These are phyloP conservation scores for Poteriospumella lacustris DNA, from an alignment of 108 stramenopile genomes.

Conservation along the genomic window DNA sequence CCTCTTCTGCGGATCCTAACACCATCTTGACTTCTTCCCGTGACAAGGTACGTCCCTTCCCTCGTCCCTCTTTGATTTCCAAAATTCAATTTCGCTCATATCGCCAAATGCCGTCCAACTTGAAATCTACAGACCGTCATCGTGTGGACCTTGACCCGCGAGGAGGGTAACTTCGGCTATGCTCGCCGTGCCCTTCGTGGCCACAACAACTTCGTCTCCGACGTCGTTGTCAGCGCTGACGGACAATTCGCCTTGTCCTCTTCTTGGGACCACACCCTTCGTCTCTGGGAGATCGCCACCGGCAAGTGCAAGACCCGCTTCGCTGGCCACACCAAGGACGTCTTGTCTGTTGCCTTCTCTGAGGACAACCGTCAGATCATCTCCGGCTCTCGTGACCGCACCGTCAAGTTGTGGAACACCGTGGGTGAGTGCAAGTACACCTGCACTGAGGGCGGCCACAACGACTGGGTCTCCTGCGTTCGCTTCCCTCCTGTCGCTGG, in stretches of 20 bases:
- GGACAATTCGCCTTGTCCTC: conserved; percentile 94
- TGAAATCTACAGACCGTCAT: conserved; percentile 66
- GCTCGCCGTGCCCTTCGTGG: conserved; percentile 91
- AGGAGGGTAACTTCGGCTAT: conserved; percentile 75
- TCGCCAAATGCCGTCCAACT: neutral
- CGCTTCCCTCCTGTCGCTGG: conserved; percentile 88
- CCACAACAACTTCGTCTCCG: conserved; percentile 97
- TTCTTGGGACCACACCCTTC: conserved; percentile 95
- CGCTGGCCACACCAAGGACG: conserved; percentile 98
- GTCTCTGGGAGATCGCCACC: conserved; percentile 93
- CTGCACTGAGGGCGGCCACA: conserved; percentile 85
- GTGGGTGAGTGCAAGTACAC: conserved; percentile 95
- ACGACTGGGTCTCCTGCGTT: conserved; percentile 99
- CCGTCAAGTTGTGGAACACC: conserved; percentile 99
- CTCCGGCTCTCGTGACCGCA: conserved; percentile 90
- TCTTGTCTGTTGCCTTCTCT: conserved; percentile 93
- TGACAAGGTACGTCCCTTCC: conserved; percentile 62
- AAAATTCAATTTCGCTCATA: neutral
- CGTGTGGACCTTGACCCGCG: conserved; percentile 86
- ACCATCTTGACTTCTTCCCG: conserved; percentile 90
- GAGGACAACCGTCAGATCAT: conserved; percentile 98
- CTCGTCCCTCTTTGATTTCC: neutral
- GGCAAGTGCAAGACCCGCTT: conserved; percentile 96
- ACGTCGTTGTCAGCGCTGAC: conserved; percentile 90
- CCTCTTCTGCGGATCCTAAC: conserved; percentile 94